Percentiles rank a stretch among this genome's conserved stretches.
These are phyloP conservation scores for Nymphaea colorata DNA, from an alignment of 164 flowering plant species.

Conservation along the genomic window DNA sequence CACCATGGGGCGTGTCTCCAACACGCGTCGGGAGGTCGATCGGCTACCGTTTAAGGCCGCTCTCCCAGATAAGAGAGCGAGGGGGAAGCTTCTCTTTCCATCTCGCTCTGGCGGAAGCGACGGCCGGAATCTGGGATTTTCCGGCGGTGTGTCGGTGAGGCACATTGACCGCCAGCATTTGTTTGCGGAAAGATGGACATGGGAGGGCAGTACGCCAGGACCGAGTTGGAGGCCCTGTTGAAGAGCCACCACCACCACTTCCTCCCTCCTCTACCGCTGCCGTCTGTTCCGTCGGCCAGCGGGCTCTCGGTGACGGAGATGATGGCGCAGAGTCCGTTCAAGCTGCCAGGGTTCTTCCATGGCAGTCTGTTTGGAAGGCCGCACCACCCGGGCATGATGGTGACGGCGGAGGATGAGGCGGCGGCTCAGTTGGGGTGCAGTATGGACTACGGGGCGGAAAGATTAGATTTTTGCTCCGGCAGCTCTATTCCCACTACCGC, in stretches of 20 bases:
- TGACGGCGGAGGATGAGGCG: background rate
- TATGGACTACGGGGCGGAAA: background rate
- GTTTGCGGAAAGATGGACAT: background rate
- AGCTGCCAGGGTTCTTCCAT: background rate
- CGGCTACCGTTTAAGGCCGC: background rate
- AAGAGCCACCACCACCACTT: background rate
- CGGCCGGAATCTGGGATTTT: background rate
- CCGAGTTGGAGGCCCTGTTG: background rate
- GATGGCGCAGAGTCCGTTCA: background rate
- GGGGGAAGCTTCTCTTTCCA: conserved; percentile 24
- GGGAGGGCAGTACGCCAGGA: background rate
- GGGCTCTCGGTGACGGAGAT: background rate
- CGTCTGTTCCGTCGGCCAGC: background rate
- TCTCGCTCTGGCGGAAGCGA: background rate
- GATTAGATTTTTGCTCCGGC: background rate
- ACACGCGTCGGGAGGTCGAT: conserved; percentile 6
- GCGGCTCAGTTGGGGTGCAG: background rate
- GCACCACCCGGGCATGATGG: background rate
- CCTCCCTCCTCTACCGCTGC: background rate
- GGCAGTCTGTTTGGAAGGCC: background rate
- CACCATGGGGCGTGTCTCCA: conserved; percentile 7
- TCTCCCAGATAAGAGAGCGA: conserved; percentile 3
- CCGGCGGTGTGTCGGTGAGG: background rate
- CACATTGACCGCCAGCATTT: background rate
- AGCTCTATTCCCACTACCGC: background rate